These are phyloP conservation scores for Balansia obtecta DNA, from an alignment of 2,329 filamentous ascomycete species.

Conservation along the genomic window DNA sequence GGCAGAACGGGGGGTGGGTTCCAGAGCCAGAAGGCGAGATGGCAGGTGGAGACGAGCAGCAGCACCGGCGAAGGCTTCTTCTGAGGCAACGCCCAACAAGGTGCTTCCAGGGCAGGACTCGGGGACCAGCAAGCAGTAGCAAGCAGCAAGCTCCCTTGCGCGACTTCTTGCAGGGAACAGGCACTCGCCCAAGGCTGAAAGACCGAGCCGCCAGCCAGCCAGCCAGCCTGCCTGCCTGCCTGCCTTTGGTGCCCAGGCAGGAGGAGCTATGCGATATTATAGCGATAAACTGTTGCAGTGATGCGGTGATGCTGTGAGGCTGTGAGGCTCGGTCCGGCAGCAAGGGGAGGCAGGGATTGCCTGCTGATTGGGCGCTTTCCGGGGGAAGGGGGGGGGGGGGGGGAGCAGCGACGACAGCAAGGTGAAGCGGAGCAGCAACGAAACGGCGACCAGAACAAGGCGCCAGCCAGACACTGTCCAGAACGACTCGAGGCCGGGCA, in stretches of 20 bases:
- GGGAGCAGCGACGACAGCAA: background rate
- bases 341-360: background rate
- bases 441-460: background rate
- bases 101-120: background rate
- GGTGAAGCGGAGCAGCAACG: slow-evolving; percentile 1
- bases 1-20: slow-evolving; percentile 5
- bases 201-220: background rate
- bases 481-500: background rate
- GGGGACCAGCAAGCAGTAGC: background rate
- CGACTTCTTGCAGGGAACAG: background rate
- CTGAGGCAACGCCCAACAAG: background rate
- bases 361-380: slow-evolving; percentile 4
- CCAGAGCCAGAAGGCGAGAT: slow-evolving; percentile 2
- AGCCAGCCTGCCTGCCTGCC: too few species aligned
- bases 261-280: background rate
- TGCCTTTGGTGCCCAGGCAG: too few species aligned
- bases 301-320: background rate
- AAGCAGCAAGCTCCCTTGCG: background rate
- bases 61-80: background rate
- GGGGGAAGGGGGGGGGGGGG: too few species aligned
- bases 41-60: slow-evolving; percentile 3
- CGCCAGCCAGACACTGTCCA: background rate
- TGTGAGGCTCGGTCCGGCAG: background rate
- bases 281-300: background rate
- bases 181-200: background rate